Percentiles rank a stretch among this genome's conserved stretches.
Conservation (phyloP, 208 protist species). For the Leishmania tarentolae region DNA sequence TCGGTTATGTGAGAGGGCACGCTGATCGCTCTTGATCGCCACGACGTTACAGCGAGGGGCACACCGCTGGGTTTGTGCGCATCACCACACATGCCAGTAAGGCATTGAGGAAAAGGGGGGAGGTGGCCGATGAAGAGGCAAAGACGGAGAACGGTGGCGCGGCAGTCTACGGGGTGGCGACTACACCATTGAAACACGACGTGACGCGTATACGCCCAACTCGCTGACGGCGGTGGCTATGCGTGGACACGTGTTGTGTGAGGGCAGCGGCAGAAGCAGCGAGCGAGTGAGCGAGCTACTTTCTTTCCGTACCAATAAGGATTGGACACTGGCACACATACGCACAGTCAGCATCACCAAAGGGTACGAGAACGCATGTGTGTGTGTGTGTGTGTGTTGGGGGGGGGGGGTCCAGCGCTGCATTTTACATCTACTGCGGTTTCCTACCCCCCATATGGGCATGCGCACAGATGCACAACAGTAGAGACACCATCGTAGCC, state of each 20-base stretch:
- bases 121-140: no score
- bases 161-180: neutral
- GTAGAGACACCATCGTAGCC: neutral
- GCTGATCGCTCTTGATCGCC: neutral
- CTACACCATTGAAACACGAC: neutral
- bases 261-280: neutral
- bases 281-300: neutral
- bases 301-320: neutral
- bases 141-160: no score
- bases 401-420: neutral
- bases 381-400: no score
- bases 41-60: neutral
- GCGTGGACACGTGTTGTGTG: neutral
- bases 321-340: neutral
- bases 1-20: slow-evolving; percentile 11
- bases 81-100: neutral
- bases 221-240: neutral
- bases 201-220: neutral
- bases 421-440: neutral
- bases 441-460: neutral
- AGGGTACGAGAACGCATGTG: neutral
- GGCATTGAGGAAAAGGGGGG: neutral
- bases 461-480: neutral
- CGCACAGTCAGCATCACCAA: no score
- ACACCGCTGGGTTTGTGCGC: neutral